Evolutionary conservation across 2,329 filamentous ascomycete genomes (phyloP), one percentile per base, ranked within the genome.

Genomic region (Penicillium griseofulvum): DNA sequence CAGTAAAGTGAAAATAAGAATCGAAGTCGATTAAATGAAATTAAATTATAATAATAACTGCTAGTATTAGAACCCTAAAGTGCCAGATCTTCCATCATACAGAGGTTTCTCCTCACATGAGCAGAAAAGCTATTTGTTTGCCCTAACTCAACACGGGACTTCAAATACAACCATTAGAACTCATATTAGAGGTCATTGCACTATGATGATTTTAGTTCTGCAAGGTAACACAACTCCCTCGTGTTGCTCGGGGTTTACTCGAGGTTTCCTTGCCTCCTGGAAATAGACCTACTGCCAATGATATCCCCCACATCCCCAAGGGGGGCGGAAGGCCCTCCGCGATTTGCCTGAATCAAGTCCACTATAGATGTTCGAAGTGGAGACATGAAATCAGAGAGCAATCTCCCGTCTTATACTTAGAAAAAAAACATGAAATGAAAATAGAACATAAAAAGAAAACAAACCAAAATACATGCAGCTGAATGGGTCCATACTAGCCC

Each of bases 241-340:
- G 63, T 65, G 63, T 59, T 55, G 51, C 43, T 41, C 47, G 28
- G 55, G 17, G 46, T 60, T 50, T 46, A 45, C 39, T 48, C 43
- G 4, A 48, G 39, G 42, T 42, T 41, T 22, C 26, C n/a, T 17
- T 48, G 48, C 53, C 50, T 58, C 58, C 46, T 60, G 61, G 17
- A 49, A 37, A 24, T 22, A 45, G 49, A 50, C 56, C 54, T 60
- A 64, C 55, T 41, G 26, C 43, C 33, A 28, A 11, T 55, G 49
- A 48, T 52, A 56, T 56, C 58, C 62, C 63, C 63, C 60, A 63
- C 60, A 59, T 65, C 57, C 55, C 55, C 38, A 63, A 59, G 54
- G 63, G 54, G 51, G 54, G 11, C 1, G 29, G 11, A 33, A 48
- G 49, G 22, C 47, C 38, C 4, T 45, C 16, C 46, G 2, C 29